A percentile compares a stretch with the other conserved stretches of the same genome.
These are phyloP conservation scores for Suillus cothurnatus DNA, from an alignment of 768 basidiomycete genomes.

Conservation along the genomic window DNA sequence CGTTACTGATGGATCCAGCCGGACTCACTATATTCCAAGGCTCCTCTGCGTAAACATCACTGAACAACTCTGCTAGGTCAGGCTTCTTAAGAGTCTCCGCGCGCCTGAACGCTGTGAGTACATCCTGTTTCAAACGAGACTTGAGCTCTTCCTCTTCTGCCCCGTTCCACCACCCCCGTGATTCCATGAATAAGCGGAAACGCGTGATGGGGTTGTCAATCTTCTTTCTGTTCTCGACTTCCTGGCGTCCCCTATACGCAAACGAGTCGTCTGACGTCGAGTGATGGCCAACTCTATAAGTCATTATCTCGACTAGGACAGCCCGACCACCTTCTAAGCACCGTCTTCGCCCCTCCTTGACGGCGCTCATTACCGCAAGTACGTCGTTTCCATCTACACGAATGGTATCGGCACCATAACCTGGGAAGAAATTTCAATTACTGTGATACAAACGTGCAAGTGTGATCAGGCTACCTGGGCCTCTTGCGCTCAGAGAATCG, in stretches of 20 bases:
- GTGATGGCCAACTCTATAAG: constrained; percentile 93
- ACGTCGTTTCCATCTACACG: constrained; percentile 95
- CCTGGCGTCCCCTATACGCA: constrained; percentile 86
- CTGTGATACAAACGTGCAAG: neutral
- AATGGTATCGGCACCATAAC: constrained; percentile 87
- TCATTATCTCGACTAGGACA: constrained; percentile 89
- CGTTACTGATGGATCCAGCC: constrained; percentile 9
- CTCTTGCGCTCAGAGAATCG: constrained; percentile 90
- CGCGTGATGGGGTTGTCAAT: constrained; percentile 88
- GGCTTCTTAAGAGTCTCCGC: constrained; percentile 72
- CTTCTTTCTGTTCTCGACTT: constrained; percentile 90
- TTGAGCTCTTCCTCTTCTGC: constrained; percentile 75
- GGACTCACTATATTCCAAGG: constrained; percentile 80
- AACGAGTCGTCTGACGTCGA: constrained; percentile 96
- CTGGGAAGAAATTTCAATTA: neutral
- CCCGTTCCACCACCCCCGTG: constrained; percentile 81
- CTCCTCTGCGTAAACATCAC: constrained; percentile 85
- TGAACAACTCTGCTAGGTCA: constrained; percentile 80
- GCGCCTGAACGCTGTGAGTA: constrained; percentile 76
- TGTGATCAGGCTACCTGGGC: constrained; percentile 53
- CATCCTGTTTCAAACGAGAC: constrained; percentile 65
- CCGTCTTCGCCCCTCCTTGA: constrained; percentile 67
- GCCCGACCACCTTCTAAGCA: constrained; percentile 81
- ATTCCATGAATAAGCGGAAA: constrained; percentile 84
- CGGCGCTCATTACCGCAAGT: constrained; percentile 76